Evolutionary conservation across 2,329 filamentous ascomycete genomes (phyloP).

Genomic region (Mollisiaceae sp.): DNA sequence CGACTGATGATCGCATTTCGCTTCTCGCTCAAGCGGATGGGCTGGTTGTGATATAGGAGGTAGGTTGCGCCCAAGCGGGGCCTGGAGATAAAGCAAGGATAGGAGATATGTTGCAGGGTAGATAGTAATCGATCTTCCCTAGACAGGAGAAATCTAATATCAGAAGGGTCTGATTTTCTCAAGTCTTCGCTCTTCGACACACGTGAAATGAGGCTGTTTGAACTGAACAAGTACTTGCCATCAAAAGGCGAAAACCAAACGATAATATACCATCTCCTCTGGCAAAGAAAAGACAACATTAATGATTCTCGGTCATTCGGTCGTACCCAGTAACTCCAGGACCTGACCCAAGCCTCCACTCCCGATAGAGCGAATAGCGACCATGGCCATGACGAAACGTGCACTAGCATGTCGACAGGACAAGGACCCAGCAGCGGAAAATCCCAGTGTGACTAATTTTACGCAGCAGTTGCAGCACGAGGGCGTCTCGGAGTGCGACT

Average conservation of each 20-base stretch:
- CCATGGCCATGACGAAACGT: neutral
- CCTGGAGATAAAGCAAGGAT: conserved; percentile 4
- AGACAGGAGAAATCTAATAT: neutral
- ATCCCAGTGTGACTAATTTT: neutral
- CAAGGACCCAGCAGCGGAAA: neutral
- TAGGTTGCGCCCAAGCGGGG: neutral
- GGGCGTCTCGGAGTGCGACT: neutral
- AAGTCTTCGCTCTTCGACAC: neutral
- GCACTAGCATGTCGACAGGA: neutral
- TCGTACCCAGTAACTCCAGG: neutral
- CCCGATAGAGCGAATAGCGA: neutral
- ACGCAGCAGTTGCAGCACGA: too few relatives aligned
- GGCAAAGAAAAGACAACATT: neutral
- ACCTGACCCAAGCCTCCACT: neutral
- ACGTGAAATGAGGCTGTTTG: neutral
- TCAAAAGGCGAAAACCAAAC: neutral
- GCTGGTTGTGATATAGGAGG: neutral
- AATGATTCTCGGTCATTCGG: conserved; percentile 3
- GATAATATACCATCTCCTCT: neutral
- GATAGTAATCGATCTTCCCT: neutral
- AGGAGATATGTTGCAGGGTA: neutral
- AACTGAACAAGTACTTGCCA: neutral
- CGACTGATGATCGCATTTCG: conserved; percentile 9
- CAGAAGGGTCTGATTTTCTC: neutral
- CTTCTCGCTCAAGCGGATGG: neutral